A percentile compares a stretch with the other conserved stretches of the same genome.
These are phyloP conservation scores for Penicillium paradoxum DNA, from an alignment of 495 filamentous ascomycete species.

Conservation along the genomic window DNA sequence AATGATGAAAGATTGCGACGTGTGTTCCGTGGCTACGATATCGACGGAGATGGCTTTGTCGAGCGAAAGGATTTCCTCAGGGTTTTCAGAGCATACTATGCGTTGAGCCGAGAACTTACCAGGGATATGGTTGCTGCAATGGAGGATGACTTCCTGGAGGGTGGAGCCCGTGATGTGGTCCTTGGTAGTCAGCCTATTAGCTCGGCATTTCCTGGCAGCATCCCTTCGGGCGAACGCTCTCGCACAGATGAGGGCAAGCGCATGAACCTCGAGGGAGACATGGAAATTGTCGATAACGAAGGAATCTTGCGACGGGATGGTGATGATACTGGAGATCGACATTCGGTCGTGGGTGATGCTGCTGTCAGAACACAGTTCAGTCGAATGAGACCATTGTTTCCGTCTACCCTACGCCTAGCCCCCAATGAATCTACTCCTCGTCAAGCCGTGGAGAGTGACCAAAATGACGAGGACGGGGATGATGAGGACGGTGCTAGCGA, in stretches of 20 bases:
- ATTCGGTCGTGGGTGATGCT: constrained; percentile 44
- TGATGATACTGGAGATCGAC: constrained; percentile 44
- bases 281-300: constrained; percentile 52
- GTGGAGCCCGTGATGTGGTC: constrained; percentile 68
- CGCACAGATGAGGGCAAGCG: constrained; percentile 62
- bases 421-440: constrained; percentile 11
- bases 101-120: constrained; percentile 77
- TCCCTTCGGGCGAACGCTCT: constrained; percentile 54
- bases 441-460: constrained; percentile 15
- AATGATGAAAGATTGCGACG: constrained; percentile 60
- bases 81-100: constrained; percentile 87
- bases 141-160: constrained; percentile 74
- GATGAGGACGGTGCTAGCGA: constrained; percentile 26
- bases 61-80: constrained; percentile 85
- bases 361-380: constrained; percentile 42
- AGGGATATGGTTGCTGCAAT: constrained; percentile 75
- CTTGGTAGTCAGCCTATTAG: constrained; percentile 74
- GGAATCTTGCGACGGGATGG: constrained; percentile 44
- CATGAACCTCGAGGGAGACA: constrained; percentile 52
- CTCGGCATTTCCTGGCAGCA: constrained; percentile 61
- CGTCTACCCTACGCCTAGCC: constrained; percentile 29
- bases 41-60: constrained; percentile 84
- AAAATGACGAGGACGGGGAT: constrained; percentile 25
- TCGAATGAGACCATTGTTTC: constrained; percentile 36
- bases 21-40: constrained; percentile 86